Conservation (phyloP, 495 filamentous ascomycete genomes). For the Pseudoneurospora amorphoporcata region DNA sequence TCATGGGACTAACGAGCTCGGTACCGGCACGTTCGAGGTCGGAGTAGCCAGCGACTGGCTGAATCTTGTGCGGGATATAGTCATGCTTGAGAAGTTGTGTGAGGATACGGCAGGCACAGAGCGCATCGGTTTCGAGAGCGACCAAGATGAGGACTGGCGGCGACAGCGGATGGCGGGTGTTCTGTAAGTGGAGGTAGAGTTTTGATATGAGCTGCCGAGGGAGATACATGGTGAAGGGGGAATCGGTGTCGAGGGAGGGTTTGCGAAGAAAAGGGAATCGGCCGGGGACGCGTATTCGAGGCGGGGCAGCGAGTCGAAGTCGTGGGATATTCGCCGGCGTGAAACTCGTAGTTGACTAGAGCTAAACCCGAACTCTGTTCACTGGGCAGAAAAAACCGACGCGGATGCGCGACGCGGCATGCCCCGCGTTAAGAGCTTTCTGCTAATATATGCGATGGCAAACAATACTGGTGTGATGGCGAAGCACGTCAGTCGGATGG, state of each 20-base stretch:
- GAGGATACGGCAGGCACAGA: conserved; percentile 91
- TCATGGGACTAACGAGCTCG: conserved; percentile 73
- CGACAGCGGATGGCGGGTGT: conserved; percentile 69
- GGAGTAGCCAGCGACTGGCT: conserved; percentile 84
- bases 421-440: background rate
- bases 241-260: background rate
- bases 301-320: conserved; percentile 9
- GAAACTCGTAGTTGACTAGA: background rate
- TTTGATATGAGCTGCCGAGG: conserved; percentile 80
- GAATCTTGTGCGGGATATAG: conserved; percentile 97
- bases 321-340: background rate
- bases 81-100: conserved; percentile 86
- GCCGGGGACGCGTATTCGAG: conserved; percentile 3
- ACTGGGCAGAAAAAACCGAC: background rate
- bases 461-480: background rate
- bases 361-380: background rate
- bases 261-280: background rate
- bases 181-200: conserved; percentile 78
- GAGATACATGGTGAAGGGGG: conserved; percentile 67
- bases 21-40: conserved; percentile 71
- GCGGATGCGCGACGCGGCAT: background rate
- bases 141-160: conserved; percentile 88
- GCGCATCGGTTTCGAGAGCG: conserved; percentile 86
- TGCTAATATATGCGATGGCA: background rate
- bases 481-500: background rate